Percentiles rank a stretch among this genome's conserved stretches.
Conservation (phyloP, 805 yeast species). For the Saturnispora serradocipensis region DNA sequence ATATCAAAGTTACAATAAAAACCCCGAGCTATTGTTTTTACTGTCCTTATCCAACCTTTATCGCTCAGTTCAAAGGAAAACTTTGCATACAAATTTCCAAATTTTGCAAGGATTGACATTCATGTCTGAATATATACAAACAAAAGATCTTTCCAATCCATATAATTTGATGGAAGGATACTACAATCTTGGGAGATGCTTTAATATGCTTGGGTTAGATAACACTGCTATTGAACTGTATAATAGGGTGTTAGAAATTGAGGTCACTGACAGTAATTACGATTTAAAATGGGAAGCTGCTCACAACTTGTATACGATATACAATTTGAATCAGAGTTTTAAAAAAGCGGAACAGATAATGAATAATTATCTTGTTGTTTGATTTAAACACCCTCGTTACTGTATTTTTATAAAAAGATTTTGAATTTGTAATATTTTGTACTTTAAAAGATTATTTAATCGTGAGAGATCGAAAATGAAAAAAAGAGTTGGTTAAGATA, state of each 20-base stretch:
- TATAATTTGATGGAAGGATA: constrained; percentile 66
- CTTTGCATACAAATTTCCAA: constrained; percentile 79
- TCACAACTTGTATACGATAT: constrained; percentile 70
- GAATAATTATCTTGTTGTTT: constrained; percentile 45
- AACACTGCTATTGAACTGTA: constrained; percentile 69
- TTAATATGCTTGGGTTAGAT: constrained; percentile 72
- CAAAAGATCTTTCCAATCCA: constrained; percentile 27
- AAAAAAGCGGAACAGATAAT: constrained; percentile 54
- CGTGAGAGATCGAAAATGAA: background rate
- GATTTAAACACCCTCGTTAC: constrained; percentile 22
- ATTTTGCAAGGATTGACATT: constrained; percentile 79
- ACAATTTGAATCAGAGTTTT: constrained; percentile 65
- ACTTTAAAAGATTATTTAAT: background rate
- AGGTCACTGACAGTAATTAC: constrained; percentile 33
- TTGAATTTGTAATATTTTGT: background rate
- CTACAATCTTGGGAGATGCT: constrained; percentile 77
- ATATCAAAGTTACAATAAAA: constrained; percentile 55
- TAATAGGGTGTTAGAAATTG: constrained; percentile 48
- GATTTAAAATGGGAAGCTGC: constrained; percentile 76
- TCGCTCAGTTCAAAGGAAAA: constrained; percentile 83
- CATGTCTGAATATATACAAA: constrained; percentile 57
- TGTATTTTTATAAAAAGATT: background rate
- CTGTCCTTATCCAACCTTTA: constrained; percentile 79
- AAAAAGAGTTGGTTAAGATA: background rate
- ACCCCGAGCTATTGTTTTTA: constrained; percentile 69